Evolutionary conservation across 2,329 filamentous ascomycete genomes (phyloP).

Genomic region (Aspergillus sp.): DNA sequence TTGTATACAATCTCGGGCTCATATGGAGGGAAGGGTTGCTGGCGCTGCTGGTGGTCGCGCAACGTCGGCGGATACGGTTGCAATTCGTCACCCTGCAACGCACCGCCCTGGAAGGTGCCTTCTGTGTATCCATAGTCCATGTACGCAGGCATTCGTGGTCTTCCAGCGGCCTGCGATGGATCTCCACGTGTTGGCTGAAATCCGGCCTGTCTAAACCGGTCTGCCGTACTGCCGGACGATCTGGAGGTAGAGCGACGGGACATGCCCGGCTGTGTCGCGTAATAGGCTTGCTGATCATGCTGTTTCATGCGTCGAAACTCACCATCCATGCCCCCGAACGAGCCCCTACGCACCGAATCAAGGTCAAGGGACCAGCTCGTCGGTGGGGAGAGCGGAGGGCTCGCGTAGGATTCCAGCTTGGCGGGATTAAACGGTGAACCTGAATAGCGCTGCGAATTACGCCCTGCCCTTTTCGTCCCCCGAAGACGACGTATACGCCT

Average conservation of each 20-base stretch:
- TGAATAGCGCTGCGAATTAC: neutral
- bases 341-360: conserved; percentile 59
- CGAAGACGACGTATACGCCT: neutral
- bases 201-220: conserved; percentile 36
- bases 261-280: conserved; percentile 49
- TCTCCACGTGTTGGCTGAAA: conserved; percentile 36
- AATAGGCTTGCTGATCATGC: conserved; percentile 65
- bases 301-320: conserved; percentile 71
- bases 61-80: conserved; percentile 66
- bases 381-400: conserved; percentile 64
- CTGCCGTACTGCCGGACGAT: conserved; percentile 50
- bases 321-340: conserved; percentile 73
- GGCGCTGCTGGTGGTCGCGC: conserved; percentile 50
- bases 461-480: neutral
- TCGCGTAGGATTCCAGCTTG: conserved; percentile 67
- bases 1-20: conserved; percentile 75
- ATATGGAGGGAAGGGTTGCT: conserved; percentile 55
- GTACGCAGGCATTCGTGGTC: conserved; percentile 38
- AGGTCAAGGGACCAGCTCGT: conserved; percentile 58
- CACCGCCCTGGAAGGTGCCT: conserved; percentile 49
- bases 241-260: conserved; percentile 54
- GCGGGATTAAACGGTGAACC: conserved; percentile 24
- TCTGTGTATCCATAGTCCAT: conserved; percentile 57
- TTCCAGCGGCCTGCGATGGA: conserved; percentile 37
- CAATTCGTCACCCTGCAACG: conserved; percentile 55